Conservation (phyloP, 768 basidiomycete species). For the Tephrocybe sp. region DNA sequence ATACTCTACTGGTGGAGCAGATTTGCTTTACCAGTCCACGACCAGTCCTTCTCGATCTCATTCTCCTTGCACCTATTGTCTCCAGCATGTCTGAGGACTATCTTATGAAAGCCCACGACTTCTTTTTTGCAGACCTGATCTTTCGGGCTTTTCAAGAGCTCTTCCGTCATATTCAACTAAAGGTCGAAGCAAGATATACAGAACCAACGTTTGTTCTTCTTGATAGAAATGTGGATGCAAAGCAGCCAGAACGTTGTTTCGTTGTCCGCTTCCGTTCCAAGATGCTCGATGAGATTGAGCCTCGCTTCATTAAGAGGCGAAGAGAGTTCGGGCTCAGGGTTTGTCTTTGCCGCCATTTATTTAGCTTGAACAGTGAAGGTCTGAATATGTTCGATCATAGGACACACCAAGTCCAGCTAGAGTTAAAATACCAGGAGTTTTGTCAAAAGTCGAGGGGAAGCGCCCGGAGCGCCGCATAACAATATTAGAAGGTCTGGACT, state of each 20-base stretch:
- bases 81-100: conserved; percentile 1
- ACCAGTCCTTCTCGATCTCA: conserved; percentile 9
- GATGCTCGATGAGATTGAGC: conserved; percentile 8
- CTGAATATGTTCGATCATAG: not conserved
- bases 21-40: conserved; percentile 5
- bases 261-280: conserved; percentile 7
- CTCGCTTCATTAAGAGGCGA: conserved; percentile 1
- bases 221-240: not conserved
- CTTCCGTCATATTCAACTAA: not conserved
- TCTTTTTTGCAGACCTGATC: conserved; percentile 9
- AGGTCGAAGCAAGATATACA: conserved; percentile 3
- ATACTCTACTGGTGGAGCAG: conserved; percentile 6
- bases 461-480: not conserved
- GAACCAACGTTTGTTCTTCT: conserved; percentile 10
- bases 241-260: conserved; percentile 8
- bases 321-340: conserved; percentile 1
- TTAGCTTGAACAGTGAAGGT: not conserved
- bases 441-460: not conserved
- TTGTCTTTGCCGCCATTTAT: not conserved
- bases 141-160: conserved; percentile 10
- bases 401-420: conserved; percentile 4
- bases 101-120: conserved; percentile 5
- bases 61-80: conserved; percentile 5
- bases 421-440: not conserved
- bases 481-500: not conserved